Base-by-base conservation (phyloP, 2,329 filamentous ascomycete species). In the Arthrobotrys pseudoclavata region DNA sequence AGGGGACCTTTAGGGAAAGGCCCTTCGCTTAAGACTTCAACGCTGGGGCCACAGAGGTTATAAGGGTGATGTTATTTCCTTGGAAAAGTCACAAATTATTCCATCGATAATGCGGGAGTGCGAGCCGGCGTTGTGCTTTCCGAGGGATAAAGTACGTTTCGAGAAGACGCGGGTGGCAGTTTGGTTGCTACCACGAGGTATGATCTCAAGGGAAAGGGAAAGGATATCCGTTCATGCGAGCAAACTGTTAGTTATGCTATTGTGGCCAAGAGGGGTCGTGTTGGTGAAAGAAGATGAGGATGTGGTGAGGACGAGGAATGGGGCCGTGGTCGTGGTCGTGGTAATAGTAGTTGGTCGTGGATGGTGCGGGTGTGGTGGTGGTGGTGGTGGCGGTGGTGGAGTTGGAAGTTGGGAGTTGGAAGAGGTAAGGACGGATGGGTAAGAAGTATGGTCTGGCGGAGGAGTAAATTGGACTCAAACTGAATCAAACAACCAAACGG, bases 21-120 rank as follows among this genome's bases (percentile, higher is more conserved):
- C 55, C n/a, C 22, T 24, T 24, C 12, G 55, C 20, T 26, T 29
- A 60, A 29, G 31, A 12, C 18, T 66, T 66, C 37, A 24, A 66
- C 18, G 22, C 12, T 15, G 42, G 45, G 24, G 37, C 24, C 48
- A 47, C 40, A 3, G 20, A 24, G 34, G 29, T 53, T 26, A 24
- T 10, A 45, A n/a, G 22, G 10, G 42, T 22, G 18, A 57, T 22
- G 31, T 37, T 52, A 26, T 15, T 18, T 31, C 18, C 40, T 53
- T 29, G 45, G 47, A 50, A 18, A 52, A 29, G 40, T 22, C 42
- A 31, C 42, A 31, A 13, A 24, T 29, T 63, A 68, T 63, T 75
- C 63, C 70, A 68, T 68, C 12, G n/a, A 57, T 55, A 48, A 42
- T 7, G n/a, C n/a, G 34, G 63, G 47, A 37, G 50, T 1, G 61